Evolutionary conservation across 2,329 filamentous ascomycete species (phyloP).

Genomic region (Diaporthe sp.): DNA sequence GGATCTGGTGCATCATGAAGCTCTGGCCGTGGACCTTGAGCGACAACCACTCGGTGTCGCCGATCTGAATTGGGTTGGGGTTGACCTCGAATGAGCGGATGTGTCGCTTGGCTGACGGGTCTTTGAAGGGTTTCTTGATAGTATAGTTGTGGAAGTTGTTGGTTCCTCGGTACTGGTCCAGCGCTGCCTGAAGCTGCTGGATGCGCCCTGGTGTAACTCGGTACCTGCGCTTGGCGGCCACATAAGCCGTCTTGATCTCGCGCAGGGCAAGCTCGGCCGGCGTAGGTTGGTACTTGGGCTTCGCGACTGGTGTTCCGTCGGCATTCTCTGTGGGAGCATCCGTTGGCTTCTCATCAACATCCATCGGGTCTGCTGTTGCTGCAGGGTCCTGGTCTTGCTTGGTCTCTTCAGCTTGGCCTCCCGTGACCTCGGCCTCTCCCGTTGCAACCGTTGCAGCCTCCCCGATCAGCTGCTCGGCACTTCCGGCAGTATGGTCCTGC

Average conservation of each 20-base stretch:
- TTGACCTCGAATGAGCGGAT: constrained; percentile 94
- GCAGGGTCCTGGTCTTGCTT: constrained; percentile 11
- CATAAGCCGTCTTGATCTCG: constrained; percentile 84
- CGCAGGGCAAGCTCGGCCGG: constrained; percentile 76
- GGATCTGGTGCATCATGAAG: constrained; percentile 99
- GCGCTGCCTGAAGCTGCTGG: constrained; percentile 78
- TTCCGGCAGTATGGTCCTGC: constrained; percentile 25
- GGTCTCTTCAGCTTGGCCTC: constrained; percentile 24
- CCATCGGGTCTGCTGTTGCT: constrained; percentile 7
- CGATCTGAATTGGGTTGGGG: constrained; percentile 81
- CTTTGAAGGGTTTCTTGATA: constrained; percentile 83
- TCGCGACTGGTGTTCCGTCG: constrained; percentile 32
- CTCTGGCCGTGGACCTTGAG: constrained; percentile 97
- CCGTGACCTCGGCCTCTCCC: not conserved
- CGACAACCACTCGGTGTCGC: constrained; percentile 94
- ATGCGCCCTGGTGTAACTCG: constrained; percentile 81
- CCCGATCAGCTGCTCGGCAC: not conserved
- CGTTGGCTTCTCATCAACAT: constrained; percentile 23
- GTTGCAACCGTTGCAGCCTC: not conserved
- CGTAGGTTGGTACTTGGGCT: constrained; percentile 51
- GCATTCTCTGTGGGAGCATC: constrained; percentile 18
- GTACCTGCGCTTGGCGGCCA: constrained; percentile 86
- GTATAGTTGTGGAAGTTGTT: constrained; percentile 98
- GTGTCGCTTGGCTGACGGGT: constrained; percentile 87
- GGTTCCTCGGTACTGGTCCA: constrained; percentile 84